Evolutionary conservation across 192 early-diverging fungal genomes (phyloP), one percentile per base, ranked within the genome.

Genomic region (Podila epicladia): DNA sequence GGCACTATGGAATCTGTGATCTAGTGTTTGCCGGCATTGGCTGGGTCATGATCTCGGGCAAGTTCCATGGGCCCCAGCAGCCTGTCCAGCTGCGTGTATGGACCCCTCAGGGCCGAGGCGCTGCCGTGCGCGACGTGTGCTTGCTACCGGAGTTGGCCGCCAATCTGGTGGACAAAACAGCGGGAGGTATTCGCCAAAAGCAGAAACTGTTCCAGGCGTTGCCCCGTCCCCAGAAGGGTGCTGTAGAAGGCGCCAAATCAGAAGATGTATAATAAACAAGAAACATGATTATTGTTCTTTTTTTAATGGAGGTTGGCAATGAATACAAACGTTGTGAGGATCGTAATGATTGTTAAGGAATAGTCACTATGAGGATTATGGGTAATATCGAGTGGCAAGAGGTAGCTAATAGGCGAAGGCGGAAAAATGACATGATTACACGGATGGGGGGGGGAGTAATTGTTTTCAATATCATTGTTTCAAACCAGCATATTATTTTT

Each of bases 11-110:
- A 4, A 65, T 80, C 33, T 69, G 77, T n/a, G 77, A 80, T 28
- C 31, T 80, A 5, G 77, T 80, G 35, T 80, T 80, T 55, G 71
- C 77, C 26, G 77, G 77, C 17, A 53, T 80, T 60, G 77, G 77
- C 7, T 80, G 77, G 77, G 62, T 80, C 38, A 80, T 80, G 77
- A 33, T 80, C 26, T 80, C 77, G 9, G 77, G 77, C 48, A 80
- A 80, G 26, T 80, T 80, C 67, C 60, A 45, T 1, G 75, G 69
- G 5, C 60, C 67, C 3, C 28, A 73, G 0, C 65, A 72, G 28
- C 66, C 77, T 4, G 71, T 80, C 24, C 38, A 13, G 0, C 38
- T 80, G 62, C 67, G 58, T 17, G 49, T 80, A 9, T 80, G 77
- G 77, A 80, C 77, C 6, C 77, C 77, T 1, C 62, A 64, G 41